Evolutionary conservation across 2,329 filamentous ascomycete species (phyloP).

Genomic region (Hymenoscyphus infarciens): DNA sequence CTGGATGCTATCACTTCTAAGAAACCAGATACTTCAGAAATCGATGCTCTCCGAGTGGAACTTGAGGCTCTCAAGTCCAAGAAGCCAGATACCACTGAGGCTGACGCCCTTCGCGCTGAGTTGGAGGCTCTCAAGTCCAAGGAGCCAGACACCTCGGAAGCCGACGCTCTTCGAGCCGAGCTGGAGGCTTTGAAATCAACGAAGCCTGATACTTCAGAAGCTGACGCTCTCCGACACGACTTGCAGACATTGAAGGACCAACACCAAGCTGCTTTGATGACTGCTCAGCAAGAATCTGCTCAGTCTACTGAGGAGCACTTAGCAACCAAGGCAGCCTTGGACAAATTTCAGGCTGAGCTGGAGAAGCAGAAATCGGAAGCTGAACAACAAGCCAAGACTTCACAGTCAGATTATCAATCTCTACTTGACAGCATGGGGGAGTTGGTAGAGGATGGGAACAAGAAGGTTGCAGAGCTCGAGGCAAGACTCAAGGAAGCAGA

Average conservation of each 20-base stretch:
- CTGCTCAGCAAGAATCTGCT: conserved; percentile 35
- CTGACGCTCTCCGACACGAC: conserved; percentile 50
- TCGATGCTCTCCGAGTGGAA: conserved; percentile 40
- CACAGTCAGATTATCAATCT: conserved; percentile 52
- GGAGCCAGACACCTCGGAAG: conserved; percentile 47
- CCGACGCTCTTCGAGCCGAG: conserved; percentile 28
- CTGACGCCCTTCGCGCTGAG: conserved; percentile 27
- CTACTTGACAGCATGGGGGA: conserved; percentile 60
- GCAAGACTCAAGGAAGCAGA: conserved; percentile 41
- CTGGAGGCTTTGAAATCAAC: conserved; percentile 55
- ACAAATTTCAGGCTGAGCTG: conserved; percentile 50
- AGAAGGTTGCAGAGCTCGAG: conserved; percentile 37
- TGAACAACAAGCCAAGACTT: conserved; percentile 49
- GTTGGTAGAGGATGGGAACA: conserved; percentile 53
- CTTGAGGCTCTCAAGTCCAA: conserved; percentile 55
- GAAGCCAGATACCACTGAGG: conserved; percentile 47
- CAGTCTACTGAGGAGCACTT: conserved; percentile 41
- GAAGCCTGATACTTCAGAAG: conserved; percentile 54
- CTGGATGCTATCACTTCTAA: conserved; percentile 55
- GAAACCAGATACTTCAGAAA: conserved; percentile 52
- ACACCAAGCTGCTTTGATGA: conserved; percentile 43
- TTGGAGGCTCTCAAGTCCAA: conserved; percentile 56
- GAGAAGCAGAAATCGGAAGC: conserved; percentile 50
- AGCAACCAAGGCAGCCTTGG: conserved; percentile 35
- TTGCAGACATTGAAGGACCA: conserved; percentile 47